Base-by-base conservation (phyloP, 768 basidiomycete genomes). In the Trametes meyenii region DNA sequence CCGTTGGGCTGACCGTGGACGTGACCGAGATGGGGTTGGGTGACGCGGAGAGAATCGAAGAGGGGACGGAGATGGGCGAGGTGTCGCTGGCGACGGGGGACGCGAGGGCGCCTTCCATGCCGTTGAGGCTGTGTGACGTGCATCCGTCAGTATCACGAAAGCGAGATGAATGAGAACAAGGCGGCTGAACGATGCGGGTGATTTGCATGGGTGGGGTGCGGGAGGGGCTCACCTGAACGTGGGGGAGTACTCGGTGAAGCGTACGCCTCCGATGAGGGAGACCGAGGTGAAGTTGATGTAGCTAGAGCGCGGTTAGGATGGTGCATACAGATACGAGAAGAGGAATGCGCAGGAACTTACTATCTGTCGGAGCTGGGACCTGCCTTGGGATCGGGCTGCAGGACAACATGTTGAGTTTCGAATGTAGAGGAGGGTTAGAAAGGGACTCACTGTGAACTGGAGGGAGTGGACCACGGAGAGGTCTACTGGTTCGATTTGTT, bases 101-200 rank as follows among this genome's bases (percentile, higher is more conserved):
- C 24, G 75, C 69, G 67, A 85, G 83, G 26, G 83, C 82, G 50
- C 88, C 89, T 13, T 76, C 76, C 88, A 90, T 88, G 40, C 77
- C 77, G 39, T 76, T 71, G 26, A 90, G 74, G 3, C 85, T 89
- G 64, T 12, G 23, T 11, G 23, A 58, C n/a, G 29, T 49, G 46
- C 51, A 35, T 40, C n/a, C 46, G 53, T 61, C 45, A 38, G 29
- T 10, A 29, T 33, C 29, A 33, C 29, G 29, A 3, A 33, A 3
- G 29, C 29, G 29, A 33, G 29, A 33, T 33, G 29, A 8, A 33
- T 33, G 29, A 8, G 29, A 33, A 33, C 29, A 8, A 8, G 29
- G 29, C 29, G n/a, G n/a, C n/a, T n/a, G n/a, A n/a, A n/a, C n/a
- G n/a, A n/a, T n/a, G n/a, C n/a, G 39, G 39, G 13, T 40, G 39